A percentile compares a stretch with the other conserved stretches of the same genome.
Evolutionary conservation across 768 basidiomycete genomes (phyloP).

Genomic region (Trametes maxima): DNA sequence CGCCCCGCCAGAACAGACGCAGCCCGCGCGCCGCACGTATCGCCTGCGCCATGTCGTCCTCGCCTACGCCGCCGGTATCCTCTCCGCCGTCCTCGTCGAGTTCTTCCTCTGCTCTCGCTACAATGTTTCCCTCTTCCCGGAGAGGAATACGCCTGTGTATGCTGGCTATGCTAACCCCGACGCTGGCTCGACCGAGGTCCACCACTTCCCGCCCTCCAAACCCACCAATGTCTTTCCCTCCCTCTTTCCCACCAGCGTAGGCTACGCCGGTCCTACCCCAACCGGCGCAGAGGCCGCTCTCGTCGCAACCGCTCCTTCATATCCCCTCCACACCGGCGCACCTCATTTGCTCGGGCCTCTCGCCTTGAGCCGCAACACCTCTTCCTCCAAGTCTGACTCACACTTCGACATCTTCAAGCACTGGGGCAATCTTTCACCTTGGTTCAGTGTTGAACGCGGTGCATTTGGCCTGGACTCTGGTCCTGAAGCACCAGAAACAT

Average conservation of each 20-base stretch:
- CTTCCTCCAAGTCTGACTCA: conserved; percentile 13
- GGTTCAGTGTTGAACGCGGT: conserved; percentile 71
- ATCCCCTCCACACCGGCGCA: conserved; percentile 75
- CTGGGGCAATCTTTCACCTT: conserved; percentile 87
- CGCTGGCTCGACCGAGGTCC: conserved; percentile 70
- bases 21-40: conserved; percentile 18
- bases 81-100: conserved; percentile 54
- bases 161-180: conserved; percentile 59
- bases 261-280: conserved; percentile 75
- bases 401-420: conserved; percentile 69
- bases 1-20: neutral
- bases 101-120: conserved; percentile 46
- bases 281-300: conserved; percentile 79
- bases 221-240: conserved; percentile 76
- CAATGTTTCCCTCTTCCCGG: conserved; percentile 33
- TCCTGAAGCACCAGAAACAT: conserved; percentile 69
- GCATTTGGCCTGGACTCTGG: conserved; percentile 75
- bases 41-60: conserved; percentile 17
- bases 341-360: conserved; percentile 58
- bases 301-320: conserved; percentile 73
- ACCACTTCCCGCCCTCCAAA: conserved; percentile 70
- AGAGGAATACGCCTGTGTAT: conserved; percentile 20
- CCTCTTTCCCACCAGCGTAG: conserved; percentile 76
- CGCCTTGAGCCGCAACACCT: conserved; percentile 30
- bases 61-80: conserved; percentile 45